These are phyloP conservation scores for Nannizzia gypsea DNA, from an alignment of 2,329 filamentous ascomycete species.

Conservation along the genomic window DNA sequence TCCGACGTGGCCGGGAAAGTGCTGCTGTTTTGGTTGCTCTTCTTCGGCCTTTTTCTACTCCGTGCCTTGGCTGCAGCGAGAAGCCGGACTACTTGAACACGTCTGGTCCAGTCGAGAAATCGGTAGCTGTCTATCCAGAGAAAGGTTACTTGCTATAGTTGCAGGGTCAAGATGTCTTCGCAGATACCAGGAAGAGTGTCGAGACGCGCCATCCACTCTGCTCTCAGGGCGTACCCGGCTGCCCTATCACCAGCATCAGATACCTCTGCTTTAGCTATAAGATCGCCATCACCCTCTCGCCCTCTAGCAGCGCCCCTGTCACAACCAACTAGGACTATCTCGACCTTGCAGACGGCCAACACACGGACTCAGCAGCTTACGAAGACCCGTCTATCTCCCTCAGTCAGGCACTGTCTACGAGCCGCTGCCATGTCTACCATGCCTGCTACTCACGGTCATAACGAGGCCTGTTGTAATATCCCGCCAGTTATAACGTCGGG, in stretches of 20 bases:
- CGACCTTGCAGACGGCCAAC: neutral
- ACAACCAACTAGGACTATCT: neutral
- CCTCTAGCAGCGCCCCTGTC: neutral
- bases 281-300: neutral
- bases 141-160: neutral
- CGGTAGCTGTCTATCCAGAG: neutral
- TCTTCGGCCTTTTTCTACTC: neutral
- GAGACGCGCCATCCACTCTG: neutral
- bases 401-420: neutral
- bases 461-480: neutral
- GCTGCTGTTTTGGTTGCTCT: neutral
- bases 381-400: neutral
- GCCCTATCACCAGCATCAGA: neutral
- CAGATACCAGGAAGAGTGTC: neutral
- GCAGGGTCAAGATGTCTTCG: neutral
- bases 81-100: neutral
- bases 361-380: neutral
- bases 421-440: neutral
- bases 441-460: neutral
- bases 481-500: neutral
- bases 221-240: neutral
- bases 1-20: neutral
- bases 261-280: neutral
- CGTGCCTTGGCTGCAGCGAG: neutral
- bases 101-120: neutral